Evolutionary conservation across 2,329 filamentous ascomycete species (phyloP).

Genomic region (Sporothrix globosa): DNA sequence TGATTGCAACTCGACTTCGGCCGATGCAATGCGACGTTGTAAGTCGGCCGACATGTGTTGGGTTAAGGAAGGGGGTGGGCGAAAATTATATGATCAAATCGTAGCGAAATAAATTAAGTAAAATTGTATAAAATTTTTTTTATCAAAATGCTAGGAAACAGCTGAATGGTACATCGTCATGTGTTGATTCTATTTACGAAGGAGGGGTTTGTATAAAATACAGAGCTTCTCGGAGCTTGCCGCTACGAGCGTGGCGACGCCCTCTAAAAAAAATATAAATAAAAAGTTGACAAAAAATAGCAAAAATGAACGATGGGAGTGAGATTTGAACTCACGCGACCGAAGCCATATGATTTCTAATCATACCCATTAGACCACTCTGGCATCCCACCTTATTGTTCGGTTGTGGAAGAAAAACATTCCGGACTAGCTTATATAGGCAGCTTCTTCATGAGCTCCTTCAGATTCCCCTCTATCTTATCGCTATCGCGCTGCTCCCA

Average conservation of each 20-base stretch:
- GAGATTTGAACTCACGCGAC: slow-evolving; percentile 37
- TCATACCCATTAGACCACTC: slow-evolving; percentile 38
- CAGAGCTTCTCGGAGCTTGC: background rate
- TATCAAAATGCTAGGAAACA: background rate
- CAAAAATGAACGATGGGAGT: slow-evolving; percentile 34
- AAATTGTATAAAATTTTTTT: background rate
- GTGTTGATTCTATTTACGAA: background rate
- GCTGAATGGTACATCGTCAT: background rate
- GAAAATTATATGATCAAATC: background rate
- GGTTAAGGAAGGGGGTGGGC: too few relatives aligned
- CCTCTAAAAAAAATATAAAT: slow-evolving; percentile 17
- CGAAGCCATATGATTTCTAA: slow-evolving; percentile 38
- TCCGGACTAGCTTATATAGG: background rate
- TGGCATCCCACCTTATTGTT: slow-evolving; percentile 33
- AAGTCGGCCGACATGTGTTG: slow-evolving; percentile 43
- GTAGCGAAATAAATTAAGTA: slow-evolving; percentile 3
- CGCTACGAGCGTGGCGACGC: background rate
- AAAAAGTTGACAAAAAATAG: slow-evolving; percentile 18
- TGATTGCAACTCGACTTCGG: slow-evolving; percentile 53
- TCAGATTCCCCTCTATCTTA: slow-evolving; percentile 5
- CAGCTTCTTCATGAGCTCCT: too few relatives aligned
- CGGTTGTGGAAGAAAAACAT: background rate
- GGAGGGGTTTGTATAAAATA: background rate
- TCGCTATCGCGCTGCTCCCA: background rate
- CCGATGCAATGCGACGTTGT: slow-evolving; percentile 51